phyloP scores from a whole-genome alignment of 176 grass and related monocot genomes.

The Saccharum officinarum region DNA sequence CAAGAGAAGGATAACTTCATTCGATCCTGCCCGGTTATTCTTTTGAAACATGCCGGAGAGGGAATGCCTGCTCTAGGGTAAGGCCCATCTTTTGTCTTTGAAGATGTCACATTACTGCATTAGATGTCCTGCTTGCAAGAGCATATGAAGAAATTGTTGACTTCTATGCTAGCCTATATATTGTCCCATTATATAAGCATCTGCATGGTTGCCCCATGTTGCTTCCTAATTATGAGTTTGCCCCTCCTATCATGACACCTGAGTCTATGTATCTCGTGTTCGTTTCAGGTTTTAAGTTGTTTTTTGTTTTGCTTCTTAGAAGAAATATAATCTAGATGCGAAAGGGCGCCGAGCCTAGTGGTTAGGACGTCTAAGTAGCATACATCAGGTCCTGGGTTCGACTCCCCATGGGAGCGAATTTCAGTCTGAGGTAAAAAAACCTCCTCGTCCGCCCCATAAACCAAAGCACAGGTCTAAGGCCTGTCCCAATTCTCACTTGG shows the following conservation, averaged over 20 bases:
- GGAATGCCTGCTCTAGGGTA: constrained; percentile 33
- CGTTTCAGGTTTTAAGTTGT: not conserved
- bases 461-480: too few species aligned
- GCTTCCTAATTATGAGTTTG: not conserved
- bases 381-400: too few species aligned
- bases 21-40: constrained; percentile 60
- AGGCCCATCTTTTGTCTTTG: not conserved
- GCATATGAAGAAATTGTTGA: constrained; percentile 15
- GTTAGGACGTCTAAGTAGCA: too few species aligned
- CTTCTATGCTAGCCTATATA: not conserved
- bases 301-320: not conserved
- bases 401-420: too few species aligned
- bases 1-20: constrained; percentile 54
- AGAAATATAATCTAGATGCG: not conserved
- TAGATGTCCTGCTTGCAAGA: not conserved
- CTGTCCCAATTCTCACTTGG: too few species aligned
- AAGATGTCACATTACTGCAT: constrained; percentile 17
- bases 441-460: too few species aligned
- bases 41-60: constrained; percentile 70
- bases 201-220: not conserved
- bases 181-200: not conserved
- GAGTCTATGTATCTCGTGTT: not conserved
- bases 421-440: too few species aligned
- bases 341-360: too few species aligned
- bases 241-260: not conserved